Percentiles rank a stretch among this genome's conserved stretches.
These are phyloP conservation scores for Ganoderma sinense DNA, from an alignment of 1,284 basidiomycete genomes.

Conservation along the genomic window DNA sequence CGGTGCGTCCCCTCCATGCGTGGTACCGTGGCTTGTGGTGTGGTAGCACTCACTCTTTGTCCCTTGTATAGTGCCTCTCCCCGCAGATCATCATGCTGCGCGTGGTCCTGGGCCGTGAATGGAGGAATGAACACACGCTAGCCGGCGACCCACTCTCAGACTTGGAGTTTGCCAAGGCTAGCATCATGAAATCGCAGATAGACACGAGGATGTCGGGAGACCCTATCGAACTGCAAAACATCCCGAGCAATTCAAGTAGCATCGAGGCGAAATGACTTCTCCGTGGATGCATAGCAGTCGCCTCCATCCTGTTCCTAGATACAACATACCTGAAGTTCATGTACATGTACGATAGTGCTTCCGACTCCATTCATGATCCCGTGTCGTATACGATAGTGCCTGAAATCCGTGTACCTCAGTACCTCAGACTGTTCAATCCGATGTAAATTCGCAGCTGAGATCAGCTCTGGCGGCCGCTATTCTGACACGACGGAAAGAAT, in stretches of 20 bases:
- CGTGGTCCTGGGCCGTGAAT: constrained; percentile 22
- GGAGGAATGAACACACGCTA: constrained; percentile 6
- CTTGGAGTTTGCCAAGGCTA: neutral
- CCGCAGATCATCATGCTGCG: constrained; percentile 30
- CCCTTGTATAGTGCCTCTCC: constrained; percentile 20
- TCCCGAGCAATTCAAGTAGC: no score
- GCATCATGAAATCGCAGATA: neutral
- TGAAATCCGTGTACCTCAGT: neutral
- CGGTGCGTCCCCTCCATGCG: constrained; percentile 15
- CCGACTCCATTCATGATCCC: no score
- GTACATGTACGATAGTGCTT: neutral
- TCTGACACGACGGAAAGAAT: no score
- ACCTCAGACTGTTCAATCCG: no score
- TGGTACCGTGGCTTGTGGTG: neutral
- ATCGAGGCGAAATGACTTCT: neutral
- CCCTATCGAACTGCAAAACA: no score
- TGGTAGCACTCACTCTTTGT: neutral
- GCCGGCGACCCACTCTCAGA: neutral
- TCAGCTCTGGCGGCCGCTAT: no score
- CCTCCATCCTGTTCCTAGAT: neutral
- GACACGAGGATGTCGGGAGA: neutral
- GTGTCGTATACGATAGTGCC: neutral
- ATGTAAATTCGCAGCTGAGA: no score
- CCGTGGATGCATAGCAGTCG: neutral
- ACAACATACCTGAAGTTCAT: neutral